Percentiles rank a stretch among this genome's conserved stretches.
Evolutionary conservation across 2,329 filamentous ascomycete species (phyloP).

Genomic region (Harringtonia aguacate): DNA sequence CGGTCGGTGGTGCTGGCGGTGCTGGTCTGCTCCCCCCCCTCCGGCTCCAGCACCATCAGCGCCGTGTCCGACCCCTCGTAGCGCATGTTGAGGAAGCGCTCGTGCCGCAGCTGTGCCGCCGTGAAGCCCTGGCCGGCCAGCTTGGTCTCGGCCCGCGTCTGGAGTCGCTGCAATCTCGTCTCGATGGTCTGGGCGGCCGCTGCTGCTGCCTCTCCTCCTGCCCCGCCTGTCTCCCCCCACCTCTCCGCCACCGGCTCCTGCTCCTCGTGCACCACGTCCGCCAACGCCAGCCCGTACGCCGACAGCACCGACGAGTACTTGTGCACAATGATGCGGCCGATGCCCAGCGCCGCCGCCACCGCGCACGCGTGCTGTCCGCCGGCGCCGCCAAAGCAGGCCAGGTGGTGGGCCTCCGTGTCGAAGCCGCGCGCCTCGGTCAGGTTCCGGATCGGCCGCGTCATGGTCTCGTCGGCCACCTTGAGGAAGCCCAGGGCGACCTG

Average conservation of each 20-base stretch:
- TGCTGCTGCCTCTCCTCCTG: too few relatives aligned
- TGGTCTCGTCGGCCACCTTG: slow-evolving; percentile 82
- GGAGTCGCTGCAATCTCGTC: slow-evolving; percentile 54
- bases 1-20: slow-evolving; percentile 48
- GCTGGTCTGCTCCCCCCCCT: slow-evolving; percentile 46
- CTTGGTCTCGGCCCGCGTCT: slow-evolving; percentile 57
- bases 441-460: slow-evolving; percentile 82
- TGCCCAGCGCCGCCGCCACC: slow-evolving; percentile 75
- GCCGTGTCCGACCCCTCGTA: slow-evolving; percentile 86
- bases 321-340: slow-evolving; percentile 77
- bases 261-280: slow-evolving; percentile 84
- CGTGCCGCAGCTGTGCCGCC: slow-evolving; percentile 64
- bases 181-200: too few relatives aligned
- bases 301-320: slow-evolving; percentile 82
- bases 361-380: slow-evolving; percentile 89
- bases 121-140: slow-evolving; percentile 71
- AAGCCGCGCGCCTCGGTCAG: slow-evolving; percentile 88
- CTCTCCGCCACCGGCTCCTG: slow-evolving; percentile 64
- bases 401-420: slow-evolving; percentile 78
- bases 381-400: slow-evolving; percentile 86
- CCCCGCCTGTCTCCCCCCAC: slow-evolving; percentile 45
- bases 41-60: slow-evolving; percentile 76
- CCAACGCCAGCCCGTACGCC: slow-evolving; percentile 85
- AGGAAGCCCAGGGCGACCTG: slow-evolving; percentile 81
- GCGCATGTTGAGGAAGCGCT: slow-evolving; percentile 90